Evolutionary conservation across 2,329 filamentous ascomycete genomes (phyloP), one percentile per base, ranked within the genome.

Genomic region (Neonectria punicea): DNA sequence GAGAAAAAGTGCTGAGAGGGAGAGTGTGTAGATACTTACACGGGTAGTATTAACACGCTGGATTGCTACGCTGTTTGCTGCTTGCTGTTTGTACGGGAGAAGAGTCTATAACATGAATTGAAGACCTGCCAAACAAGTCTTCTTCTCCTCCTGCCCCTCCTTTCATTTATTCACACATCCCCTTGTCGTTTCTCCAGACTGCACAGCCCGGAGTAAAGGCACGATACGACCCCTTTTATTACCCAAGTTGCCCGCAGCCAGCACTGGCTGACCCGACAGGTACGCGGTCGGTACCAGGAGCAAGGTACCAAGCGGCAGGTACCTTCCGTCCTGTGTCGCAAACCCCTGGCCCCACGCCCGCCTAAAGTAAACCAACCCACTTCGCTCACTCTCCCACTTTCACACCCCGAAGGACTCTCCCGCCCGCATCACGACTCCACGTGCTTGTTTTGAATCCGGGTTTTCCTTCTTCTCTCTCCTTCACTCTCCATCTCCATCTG

Each of bases 381-480:
- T 50, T 58, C 60, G 25, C 46, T 14, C 61, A 55, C 44, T 39
- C 61, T 58, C 61, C 41, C 41, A 44, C 28, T 47, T 55, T 50
- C 56, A 30, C 55, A 63, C 10, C 47, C 56, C 56, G 39, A 43
- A 59, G 47, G 55, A 64, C 49, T 67, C 67, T 70, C 69, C 68
- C 62, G 61, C 59, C 61, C 65, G 61, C 59, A 63, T 73, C 71
- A 68, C 57, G 36, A 68, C 69, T 74, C 71, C 70, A 72, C 71
- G 70, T 74, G 70, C 71, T 74, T 71, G 72, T 74, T 74, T 74
- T 51, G 73, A 63, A 62, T 62, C 65, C 57, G 58, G 66, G 60
- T 69, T 69, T 73, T 67, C 65, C 65, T 63, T 58, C 70, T 68
- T 68, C 68, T 58, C 62, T 59, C 60, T 70, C 58, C 47, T 53